Percentiles rank a stretch among this genome's conserved stretches.
Conservation (phyloP, 208 protist genomes). For the Leishmania martiniquensis region DNA sequence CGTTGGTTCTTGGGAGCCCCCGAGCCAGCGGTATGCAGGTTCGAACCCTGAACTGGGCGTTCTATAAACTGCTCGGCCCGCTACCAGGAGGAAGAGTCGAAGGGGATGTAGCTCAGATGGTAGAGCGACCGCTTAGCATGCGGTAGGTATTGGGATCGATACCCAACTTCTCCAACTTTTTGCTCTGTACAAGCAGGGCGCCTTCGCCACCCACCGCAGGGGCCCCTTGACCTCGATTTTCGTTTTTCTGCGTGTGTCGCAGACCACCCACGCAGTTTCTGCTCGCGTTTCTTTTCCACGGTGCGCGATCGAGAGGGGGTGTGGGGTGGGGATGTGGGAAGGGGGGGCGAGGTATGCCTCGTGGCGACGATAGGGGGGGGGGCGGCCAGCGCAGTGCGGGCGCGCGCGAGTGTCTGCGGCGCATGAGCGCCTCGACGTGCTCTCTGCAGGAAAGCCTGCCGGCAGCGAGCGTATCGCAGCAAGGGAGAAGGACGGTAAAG, state of each 20-base stretch:
- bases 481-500: not conserved
- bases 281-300: too few relatives aligned
- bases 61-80: rapidly evolving
- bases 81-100: not conserved
- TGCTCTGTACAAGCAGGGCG: not conserved
- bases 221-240: too few relatives aligned
- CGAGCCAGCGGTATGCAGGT: too few relatives aligned
- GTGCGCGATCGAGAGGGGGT: too few relatives aligned
- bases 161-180: constrained; percentile 92
- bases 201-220: too few relatives aligned
- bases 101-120: constrained; percentile 94
- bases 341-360: too few relatives aligned
- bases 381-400: too few relatives aligned
- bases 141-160: constrained; percentile 94
- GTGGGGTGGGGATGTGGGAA: too few relatives aligned
- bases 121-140: constrained; percentile 95
- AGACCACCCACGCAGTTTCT: too few relatives aligned
- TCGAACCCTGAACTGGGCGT: not conserved
- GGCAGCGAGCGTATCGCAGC: not conserved
- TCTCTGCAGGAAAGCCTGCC: not conserved
- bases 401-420: not conserved
- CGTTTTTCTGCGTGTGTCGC: too few relatives aligned
- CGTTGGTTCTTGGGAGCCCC: too few relatives aligned
- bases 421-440: not conserved
- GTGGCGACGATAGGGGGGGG: too few relatives aligned